phyloP scores from a whole-genome alignment of 2,329 filamentous ascomycete species.

The Pyrenochaeta sp. region DNA sequence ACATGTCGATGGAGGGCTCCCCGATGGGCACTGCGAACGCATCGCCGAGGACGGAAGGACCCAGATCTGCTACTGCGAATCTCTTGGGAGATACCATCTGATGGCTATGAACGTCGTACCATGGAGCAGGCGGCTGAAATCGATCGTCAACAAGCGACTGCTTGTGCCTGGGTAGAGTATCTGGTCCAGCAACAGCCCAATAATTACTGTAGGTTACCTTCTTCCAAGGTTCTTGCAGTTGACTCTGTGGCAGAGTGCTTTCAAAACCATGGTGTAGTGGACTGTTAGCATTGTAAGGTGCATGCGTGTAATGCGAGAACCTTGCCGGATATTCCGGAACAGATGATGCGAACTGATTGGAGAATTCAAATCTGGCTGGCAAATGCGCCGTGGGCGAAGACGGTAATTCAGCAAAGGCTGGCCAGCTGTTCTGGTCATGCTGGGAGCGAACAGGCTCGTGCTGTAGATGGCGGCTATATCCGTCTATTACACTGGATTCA shows the following conservation, averaged over 20 bases:
- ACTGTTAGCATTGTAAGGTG: neutral
- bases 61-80: neutral
- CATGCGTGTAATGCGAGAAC: neutral
- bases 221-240: neutral
- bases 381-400: neutral
- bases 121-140: neutral
- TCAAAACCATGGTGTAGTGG: neutral
- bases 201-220: too few relatives aligned
- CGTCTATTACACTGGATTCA: neutral
- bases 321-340: neutral
- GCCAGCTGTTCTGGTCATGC: neutral
- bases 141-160: too few relatives aligned
- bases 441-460: neutral
- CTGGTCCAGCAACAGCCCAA: too few relatives aligned
- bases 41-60: conserved; percentile 10
- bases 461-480: neutral
- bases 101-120: neutral
- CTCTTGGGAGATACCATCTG: conserved; percentile 2
- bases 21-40: conserved; percentile 14
- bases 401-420: neutral
- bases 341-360: neutral
- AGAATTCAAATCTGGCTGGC: neutral
- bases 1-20: conserved; percentile 14
- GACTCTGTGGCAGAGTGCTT: neutral
- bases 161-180: too few relatives aligned